These are phyloP conservation scores for Ganoderma meredithae DNA, from an alignment of 1,284 basidiomycete genomes.

Conservation along the genomic window DNA sequence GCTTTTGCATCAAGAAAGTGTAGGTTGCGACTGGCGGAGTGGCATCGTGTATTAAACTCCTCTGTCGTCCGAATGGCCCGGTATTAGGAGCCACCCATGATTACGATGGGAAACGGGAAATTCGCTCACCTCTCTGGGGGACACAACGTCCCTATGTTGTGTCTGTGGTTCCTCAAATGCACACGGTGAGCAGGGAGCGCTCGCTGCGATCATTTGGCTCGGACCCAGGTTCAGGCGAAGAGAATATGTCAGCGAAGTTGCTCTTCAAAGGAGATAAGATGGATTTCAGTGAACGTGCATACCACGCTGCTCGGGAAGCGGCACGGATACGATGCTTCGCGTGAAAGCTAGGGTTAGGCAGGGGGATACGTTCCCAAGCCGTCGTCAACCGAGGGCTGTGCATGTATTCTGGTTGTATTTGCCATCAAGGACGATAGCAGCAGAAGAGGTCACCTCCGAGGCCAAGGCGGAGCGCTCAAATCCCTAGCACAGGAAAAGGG, in stretches of 20 bases:
- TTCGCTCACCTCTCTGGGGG: background rate
- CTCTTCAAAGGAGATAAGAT: slow-evolving; percentile 23
- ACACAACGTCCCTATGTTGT: slow-evolving; percentile 7
- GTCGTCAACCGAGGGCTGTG: slow-evolving; percentile 19
- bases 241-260: slow-evolving; percentile 6
- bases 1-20: slow-evolving; percentile 4
- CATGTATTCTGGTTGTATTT: slow-evolving; percentile 17
- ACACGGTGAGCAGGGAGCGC: background rate
- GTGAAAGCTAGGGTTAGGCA: slow-evolving; percentile 6
- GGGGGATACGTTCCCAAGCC: slow-evolving; percentile 20
- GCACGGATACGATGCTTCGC: slow-evolving; percentile 22
- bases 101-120: slow-evolving; percentile 14
- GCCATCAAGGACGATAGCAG: slow-evolving; percentile 20
- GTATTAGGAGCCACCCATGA: slow-evolving; percentile 6
- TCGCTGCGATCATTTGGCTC: slow-evolving; percentile 5
- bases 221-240: slow-evolving; percentile 12
- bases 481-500: slow-evolving; percentile 22
- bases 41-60: slow-evolving; percentile 21
- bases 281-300: slow-evolving; percentile 21
- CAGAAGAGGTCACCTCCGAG: slow-evolving; percentile 27
- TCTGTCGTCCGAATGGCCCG: background rate
- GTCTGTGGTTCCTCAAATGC: background rate
- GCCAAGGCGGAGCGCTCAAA: slow-evolving; percentile 30
- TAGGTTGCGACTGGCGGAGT: slow-evolving; percentile 2
- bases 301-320: slow-evolving; percentile 29